Evolutionary conservation across 768 basidiomycete genomes (phyloP), one percentile per base, ranked within the genome.

Genomic region (Sporobolomyces pararoseus): DNA sequence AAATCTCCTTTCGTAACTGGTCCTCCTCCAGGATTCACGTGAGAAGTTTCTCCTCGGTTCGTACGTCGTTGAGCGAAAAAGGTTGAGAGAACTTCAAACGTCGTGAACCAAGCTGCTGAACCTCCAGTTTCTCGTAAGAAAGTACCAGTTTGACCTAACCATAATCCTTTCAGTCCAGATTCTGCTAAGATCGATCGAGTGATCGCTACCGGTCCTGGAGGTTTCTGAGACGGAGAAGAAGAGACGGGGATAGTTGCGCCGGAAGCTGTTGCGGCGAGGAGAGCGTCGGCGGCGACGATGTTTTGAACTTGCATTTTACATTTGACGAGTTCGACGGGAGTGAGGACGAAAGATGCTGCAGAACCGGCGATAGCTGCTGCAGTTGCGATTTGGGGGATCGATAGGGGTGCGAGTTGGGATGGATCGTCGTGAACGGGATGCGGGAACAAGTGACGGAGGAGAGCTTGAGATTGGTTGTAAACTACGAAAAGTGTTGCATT

Each of bases 281-380:
- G 44, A 7, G 55, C 32, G 42, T 62, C 53, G 47, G 54, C 72
- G 47, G 34, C 67, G 25, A 83, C 80, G 27, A 95, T 85, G 85
- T 91, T 88, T 78, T 95, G 92, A 3, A 96, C 94, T 79, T 96
- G 94, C 92, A 97, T 95, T 79, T 91, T 91, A 82, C 92, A 96
- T 80, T 98, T 96, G 67, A 97, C 86, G 57, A 96, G 87, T 76
- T 96, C 94, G 65, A 97, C 88, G 2, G 94, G 94, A 0, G 93
- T 96, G 89, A 98, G 81, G 60, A 93, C 83, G 79, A 94, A 92
- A 75, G 91, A 93, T 21, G 92, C 88, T 14, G 87, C 81, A 19
- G 87, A 83, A 5, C 95, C 95, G 2, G 94, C 92, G n/a, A 88
- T 89, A 0, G 86, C 90, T 16, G 89, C 91, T 9, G 94, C 90